Conservation (phyloP, 78 protist species). For the Capsaspora owczarzaki region DNA sequence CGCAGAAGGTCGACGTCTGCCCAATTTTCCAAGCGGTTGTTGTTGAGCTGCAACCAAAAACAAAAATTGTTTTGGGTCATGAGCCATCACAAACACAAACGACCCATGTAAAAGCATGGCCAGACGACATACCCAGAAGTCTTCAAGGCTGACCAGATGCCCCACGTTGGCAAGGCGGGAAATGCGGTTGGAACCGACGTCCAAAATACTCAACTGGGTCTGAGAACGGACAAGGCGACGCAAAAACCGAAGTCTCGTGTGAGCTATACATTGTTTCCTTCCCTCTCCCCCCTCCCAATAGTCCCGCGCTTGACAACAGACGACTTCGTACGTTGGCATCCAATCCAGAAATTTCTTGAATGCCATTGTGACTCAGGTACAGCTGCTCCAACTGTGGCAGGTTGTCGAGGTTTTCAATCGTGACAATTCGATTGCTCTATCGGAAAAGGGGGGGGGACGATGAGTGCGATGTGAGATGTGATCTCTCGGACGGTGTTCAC, state of each 20-base stretch:
- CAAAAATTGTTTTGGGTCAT: background rate
- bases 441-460: background rate
- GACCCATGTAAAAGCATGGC: background rate
- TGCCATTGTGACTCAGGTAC: background rate
- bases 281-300: too few species aligned
- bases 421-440: background rate
- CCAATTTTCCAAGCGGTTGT: background rate
- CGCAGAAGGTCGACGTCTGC: background rate
- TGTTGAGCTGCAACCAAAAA: background rate
- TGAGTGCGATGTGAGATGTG: background rate
- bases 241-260: too few species aligned
- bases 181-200: background rate
- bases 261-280: too few species aligned
- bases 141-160: background rate
- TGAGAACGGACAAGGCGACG: background rate
- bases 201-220: background rate
- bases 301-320: too few species aligned
- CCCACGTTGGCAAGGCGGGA: background rate
- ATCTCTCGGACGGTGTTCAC: too few species aligned
- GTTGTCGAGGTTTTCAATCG: background rate
- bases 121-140: constrained; percentile 3
- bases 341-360: background rate
- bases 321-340: background rate
- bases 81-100: background rate
- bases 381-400: background rate